Percentiles rank a stretch among this genome's conserved stretches.
These are phyloP conservation scores for Metarhizium robertsii DNA, from an alignment of 2,329 filamentous ascomycete genomes.

Conservation along the genomic window DNA sequence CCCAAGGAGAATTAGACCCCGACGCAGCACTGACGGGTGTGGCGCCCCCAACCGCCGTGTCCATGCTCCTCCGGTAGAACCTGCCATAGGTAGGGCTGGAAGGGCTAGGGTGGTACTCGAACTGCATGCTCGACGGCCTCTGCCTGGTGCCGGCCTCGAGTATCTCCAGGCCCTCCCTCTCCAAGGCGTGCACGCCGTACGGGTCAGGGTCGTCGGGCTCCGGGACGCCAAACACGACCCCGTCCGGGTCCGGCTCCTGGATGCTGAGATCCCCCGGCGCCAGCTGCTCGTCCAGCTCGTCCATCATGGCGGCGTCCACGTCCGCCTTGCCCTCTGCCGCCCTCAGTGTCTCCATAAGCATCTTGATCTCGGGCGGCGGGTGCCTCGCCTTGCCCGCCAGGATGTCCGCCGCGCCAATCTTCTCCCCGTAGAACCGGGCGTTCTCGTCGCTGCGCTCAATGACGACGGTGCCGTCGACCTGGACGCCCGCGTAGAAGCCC, in stretches of 20 bases:
- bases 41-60: slow-evolving; percentile 8
- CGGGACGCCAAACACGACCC: slow-evolving; percentile 25
- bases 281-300: slow-evolving; percentile 22
- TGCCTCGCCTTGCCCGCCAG: slow-evolving; percentile 31
- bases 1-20: slow-evolving; percentile 4
- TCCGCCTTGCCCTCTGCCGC: slow-evolving; percentile 24
- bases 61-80: slow-evolving; percentile 19
- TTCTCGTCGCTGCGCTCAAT: slow-evolving; percentile 80
- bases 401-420: slow-evolving; percentile 34
- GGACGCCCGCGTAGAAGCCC: slow-evolving; percentile 77
- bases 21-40: slow-evolving; percentile 14
- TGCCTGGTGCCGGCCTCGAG: slow-evolving; percentile 25
- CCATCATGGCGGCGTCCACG: slow-evolving; percentile 21
- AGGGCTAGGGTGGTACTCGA: slow-evolving; percentile 27
- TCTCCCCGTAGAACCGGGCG: slow-evolving; percentile 67
- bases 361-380: slow-evolving; percentile 16
- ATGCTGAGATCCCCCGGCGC: slow-evolving; percentile 25
- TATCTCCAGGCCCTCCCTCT: slow-evolving; percentile 26
- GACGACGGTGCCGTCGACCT: slow-evolving; percentile 77
- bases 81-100: slow-evolving; percentile 27
- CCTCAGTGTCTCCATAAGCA: slow-evolving; percentile 24
- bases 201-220: slow-evolving; percentile 28
- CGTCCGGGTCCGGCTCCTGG: slow-evolving; percentile 14
- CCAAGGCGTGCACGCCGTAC: slow-evolving; percentile 25
- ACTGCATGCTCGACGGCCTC: slow-evolving; percentile 24